Evolutionary conservation across 768 basidiomycete species (phyloP).

Genomic region (Pleurotus salmoneostramineus): DNA sequence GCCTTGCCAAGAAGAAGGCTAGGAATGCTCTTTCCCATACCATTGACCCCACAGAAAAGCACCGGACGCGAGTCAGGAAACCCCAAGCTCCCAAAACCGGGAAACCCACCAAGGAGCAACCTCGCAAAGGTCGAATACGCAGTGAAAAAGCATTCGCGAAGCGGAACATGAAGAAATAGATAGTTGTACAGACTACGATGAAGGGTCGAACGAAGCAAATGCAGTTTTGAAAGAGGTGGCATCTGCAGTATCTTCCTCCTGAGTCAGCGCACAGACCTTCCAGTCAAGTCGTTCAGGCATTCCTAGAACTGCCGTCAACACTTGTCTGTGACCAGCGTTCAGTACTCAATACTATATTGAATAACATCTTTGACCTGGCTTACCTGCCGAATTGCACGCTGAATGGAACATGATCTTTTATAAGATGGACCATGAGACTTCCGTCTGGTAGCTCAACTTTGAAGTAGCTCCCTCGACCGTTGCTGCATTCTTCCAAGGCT

Average conservation of each 20-base stretch:
- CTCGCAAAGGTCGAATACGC: constrained; percentile 35
- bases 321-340: constrained; percentile 51
- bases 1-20: constrained; percentile 89
- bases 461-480: constrained; percentile 76
- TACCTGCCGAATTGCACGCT: constrained; percentile 94
- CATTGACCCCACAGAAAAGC: constrained; percentile 32
- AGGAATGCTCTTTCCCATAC: constrained; percentile 42
- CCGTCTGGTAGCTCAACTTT: constrained; percentile 88
- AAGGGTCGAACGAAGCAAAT: constrained; percentile 72
- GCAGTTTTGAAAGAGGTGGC: constrained; percentile 80
- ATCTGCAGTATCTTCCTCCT: constrained; percentile 85
- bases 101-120: constrained; percentile 16
- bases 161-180: constrained; percentile 56
- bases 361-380: constrained; percentile 15
- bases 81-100: constrained; percentile 18
- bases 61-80: constrained; percentile 47
- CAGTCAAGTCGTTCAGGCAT: constrained; percentile 84
- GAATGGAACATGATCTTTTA: constrained; percentile 76
- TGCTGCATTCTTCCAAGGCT: constrained; percentile 50
- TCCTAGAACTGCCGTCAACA: constrained; percentile 71
- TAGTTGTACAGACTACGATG: constrained; percentile 9
- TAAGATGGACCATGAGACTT: constrained; percentile 78
- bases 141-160: constrained; percentile 52
- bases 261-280: constrained; percentile 81
- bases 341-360: background rate